These are phyloP conservation scores for Vanilla planifolia DNA, from an alignment of 106 monocot genomes.

Conservation along the genomic window DNA sequence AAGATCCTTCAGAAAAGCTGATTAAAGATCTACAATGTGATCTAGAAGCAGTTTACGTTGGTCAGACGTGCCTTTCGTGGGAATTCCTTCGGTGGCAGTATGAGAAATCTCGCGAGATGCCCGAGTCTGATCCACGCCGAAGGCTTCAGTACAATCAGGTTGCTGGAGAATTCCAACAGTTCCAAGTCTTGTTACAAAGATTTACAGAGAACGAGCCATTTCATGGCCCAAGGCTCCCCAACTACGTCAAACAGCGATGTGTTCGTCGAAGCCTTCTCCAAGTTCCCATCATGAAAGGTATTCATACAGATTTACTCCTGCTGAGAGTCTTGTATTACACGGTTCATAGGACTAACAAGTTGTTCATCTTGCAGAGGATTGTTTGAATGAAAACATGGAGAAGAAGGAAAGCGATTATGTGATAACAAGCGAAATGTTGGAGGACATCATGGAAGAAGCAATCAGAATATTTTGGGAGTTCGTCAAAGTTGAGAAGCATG, in stretches of 20 bases:
- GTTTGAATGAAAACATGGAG: slow-evolving; percentile 44
- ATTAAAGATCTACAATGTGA: slow-evolving; percentile 57
- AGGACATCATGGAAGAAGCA: slow-evolving; percentile 56
- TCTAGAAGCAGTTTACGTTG: slow-evolving; percentile 73
- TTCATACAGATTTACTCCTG: background rate
- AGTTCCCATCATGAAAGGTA: slow-evolving; percentile 81
- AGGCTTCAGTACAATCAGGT: slow-evolving; percentile 47
- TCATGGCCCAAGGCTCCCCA: slow-evolving; percentile 51
- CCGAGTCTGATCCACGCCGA: slow-evolving; percentile 32
- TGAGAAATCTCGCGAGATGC: slow-evolving; percentile 45
- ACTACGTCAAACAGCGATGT: slow-evolving; percentile 57
- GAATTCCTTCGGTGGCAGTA: slow-evolving; percentile 88
- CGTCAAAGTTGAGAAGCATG: slow-evolving; percentile 61
- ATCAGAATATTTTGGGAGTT: slow-evolving; percentile 78
- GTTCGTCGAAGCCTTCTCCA: slow-evolving; percentile 55
- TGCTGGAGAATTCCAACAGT: slow-evolving; percentile 81
- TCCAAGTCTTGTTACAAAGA: slow-evolving; percentile 58
- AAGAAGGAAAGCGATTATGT: slow-evolving; percentile 15
- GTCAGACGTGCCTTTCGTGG: slow-evolving; percentile 86
- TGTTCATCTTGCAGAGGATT: slow-evolving; percentile 46
- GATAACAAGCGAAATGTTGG: slow-evolving; percentile 41
- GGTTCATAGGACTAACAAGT: background rate
- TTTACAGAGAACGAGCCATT: slow-evolving; percentile 75
- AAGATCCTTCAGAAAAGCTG: slow-evolving; percentile 38
- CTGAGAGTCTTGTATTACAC: background rate